These are phyloP conservation scores for Eucalyptus decipiens DNA, from an alignment of 345 rosid genomes.

Conservation along the genomic window DNA sequence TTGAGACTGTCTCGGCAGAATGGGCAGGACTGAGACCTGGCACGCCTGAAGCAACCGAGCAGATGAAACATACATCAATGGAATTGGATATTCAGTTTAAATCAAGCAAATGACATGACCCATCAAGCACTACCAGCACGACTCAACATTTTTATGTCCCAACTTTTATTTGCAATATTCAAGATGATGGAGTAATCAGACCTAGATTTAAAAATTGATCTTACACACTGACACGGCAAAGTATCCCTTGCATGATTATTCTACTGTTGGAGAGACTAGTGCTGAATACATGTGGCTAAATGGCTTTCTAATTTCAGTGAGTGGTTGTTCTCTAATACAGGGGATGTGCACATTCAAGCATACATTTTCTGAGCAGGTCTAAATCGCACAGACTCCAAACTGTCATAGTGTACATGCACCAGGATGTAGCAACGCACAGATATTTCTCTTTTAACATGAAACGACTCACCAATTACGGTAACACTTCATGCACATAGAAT, in stretches of 20 bases:
- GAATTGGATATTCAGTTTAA: not conserved
- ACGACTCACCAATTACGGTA: conserved; percentile 52
- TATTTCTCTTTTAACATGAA: not conserved
- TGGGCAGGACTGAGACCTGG: conserved; percentile 77
- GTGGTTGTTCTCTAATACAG: not conserved
- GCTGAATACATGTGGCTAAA: not conserved
- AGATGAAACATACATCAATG: not conserved
- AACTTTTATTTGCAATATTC: not conserved
- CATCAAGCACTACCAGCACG: not conserved
- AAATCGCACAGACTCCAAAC: not conserved
- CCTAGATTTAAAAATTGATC: not conserved
- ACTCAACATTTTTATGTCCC: not conserved
- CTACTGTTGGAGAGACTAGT: not conserved
- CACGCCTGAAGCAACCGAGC: conserved; percentile 26
- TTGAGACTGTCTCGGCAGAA: conserved; percentile 81
- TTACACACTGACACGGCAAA: not conserved
- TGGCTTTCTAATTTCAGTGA: not conserved
- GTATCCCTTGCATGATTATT: not conserved
- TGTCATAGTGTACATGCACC: not conserved
- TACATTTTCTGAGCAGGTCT: not conserved
- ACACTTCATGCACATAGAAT: conserved; percentile 76
- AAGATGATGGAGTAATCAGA: not conserved
- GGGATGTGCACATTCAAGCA: not conserved
- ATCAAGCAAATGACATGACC: not conserved
- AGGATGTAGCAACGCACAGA: not conserved